These are phyloP conservation scores for Thalassiosira sp. DNA, from an alignment of 352 stramenopile genomes.

Conservation along the genomic window DNA sequence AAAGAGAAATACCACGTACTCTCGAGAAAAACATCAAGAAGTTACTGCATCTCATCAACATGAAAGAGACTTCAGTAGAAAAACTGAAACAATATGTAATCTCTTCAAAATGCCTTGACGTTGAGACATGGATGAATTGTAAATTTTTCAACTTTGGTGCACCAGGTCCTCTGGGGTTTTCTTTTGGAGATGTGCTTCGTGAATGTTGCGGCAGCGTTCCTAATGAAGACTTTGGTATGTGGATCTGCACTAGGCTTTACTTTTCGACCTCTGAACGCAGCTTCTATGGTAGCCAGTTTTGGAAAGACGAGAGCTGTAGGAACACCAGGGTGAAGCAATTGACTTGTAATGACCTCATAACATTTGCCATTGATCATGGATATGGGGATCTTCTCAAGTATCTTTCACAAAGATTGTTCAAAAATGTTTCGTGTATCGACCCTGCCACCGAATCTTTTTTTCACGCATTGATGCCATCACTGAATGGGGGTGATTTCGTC, in stretches of 20 bases:
- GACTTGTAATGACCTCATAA: too few relatives aligned
- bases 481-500: too few relatives aligned
- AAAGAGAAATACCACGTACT: slow-evolving; percentile 3
- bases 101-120: slow-evolving; percentile 14
- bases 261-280: not conserved
- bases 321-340: not conserved
- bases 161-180: slow-evolving; percentile 2
- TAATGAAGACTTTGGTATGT: slow-evolving; percentile 6
- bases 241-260: slow-evolving; percentile 15
- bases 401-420: too few relatives aligned
- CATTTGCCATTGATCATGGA: too few relatives aligned
- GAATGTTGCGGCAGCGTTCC: slow-evolving; percentile 7
- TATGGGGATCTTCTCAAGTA: too few relatives aligned
- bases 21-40: slow-evolving; percentile 18
- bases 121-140: not conserved
- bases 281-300: too few relatives aligned
- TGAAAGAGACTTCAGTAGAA: not conserved
- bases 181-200: slow-evolving; percentile 3
- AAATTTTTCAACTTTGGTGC: not conserved
- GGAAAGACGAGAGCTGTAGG: too few relatives aligned
- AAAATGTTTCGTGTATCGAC: too few relatives aligned
- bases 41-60: slow-evolving; percentile 4
- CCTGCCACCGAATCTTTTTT: too few relatives aligned
- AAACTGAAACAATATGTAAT: slow-evolving; percentile 14
- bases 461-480: too few relatives aligned